Conservation (phyloP, 164 flowering plant species). For the Chimonanthus praecox region DNA sequence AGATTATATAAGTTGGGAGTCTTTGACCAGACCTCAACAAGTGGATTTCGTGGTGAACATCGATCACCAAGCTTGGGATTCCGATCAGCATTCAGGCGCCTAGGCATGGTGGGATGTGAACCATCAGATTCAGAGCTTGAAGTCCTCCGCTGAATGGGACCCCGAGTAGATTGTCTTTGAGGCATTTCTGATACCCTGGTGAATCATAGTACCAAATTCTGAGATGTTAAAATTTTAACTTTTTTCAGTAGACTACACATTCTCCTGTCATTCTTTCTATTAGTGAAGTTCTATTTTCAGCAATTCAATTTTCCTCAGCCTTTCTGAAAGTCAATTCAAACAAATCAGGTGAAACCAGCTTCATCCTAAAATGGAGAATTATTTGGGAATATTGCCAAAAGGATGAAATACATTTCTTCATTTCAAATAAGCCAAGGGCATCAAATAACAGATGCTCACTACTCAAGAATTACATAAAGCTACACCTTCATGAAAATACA, state of each 20-base stretch:
- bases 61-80: constrained; percentile 70
- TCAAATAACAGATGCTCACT: background rate
- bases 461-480: background rate
- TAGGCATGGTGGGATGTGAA: constrained; percentile 23
- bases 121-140: constrained; percentile 63
- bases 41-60: constrained; percentile 58
- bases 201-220: background rate
- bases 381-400: too few relatives aligned
- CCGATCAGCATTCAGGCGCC: constrained; percentile 39
- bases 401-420: too few relatives aligned
- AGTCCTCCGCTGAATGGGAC: constrained; percentile 45
- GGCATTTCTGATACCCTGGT: constrained; percentile 45
- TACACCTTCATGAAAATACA: background rate
- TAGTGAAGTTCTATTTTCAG: background rate
- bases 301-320: too few relatives aligned
- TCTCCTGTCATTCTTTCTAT: background rate
- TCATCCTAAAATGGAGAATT: background rate
- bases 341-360: too few relatives aligned
- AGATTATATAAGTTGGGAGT: background rate
- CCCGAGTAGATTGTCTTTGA: constrained; percentile 57
- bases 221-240: background rate
- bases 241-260: background rate
- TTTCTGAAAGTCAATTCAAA: too few relatives aligned
- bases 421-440: too few relatives aligned
- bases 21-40: constrained; percentile 32